Percentiles rank a stretch among this genome's conserved stretches.
Evolutionary conservation across 2,329 filamentous ascomycete species (phyloP).

Genomic region (Nemania sp.): DNA sequence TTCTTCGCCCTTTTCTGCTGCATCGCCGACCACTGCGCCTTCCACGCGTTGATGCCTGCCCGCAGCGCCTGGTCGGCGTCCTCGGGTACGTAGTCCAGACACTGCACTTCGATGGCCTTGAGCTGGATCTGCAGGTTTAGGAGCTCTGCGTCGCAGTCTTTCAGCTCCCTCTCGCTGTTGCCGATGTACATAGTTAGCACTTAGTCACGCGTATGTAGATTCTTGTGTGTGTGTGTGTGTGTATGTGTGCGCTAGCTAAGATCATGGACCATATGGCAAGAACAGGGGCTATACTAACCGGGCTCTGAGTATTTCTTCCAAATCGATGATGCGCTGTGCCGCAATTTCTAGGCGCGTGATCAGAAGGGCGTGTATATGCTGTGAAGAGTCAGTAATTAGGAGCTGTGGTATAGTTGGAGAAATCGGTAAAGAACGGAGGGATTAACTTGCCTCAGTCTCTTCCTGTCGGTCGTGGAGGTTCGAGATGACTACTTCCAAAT

Average conservation of each 20-base stretch:
- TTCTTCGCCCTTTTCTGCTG: conserved; percentile 49
- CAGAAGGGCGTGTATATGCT: conserved; percentile 66
- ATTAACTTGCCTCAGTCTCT: conserved; percentile 57
- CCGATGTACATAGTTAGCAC: too few species aligned
- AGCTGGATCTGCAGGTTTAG: conserved; percentile 64
- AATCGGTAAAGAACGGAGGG: background rate
- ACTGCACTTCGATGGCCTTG: conserved; percentile 64
- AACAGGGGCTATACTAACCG: conserved; percentile 51
- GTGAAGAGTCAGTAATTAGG: conserved; percentile 31
- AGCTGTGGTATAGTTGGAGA: conserved; percentile 10
- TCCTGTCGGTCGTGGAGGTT: conserved; percentile 60
- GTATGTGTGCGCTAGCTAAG: too few species aligned
- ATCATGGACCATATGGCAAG: too few species aligned
- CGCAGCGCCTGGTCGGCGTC: conserved; percentile 59
- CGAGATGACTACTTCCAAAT: conserved; percentile 53
- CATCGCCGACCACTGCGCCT: conserved; percentile 59
- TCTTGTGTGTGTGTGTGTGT: too few species aligned
- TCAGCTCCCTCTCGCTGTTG: conserved; percentile 57
- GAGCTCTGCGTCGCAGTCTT: conserved; percentile 62
- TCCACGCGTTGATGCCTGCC: conserved; percentile 64
- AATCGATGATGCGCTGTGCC: conserved; percentile 60
- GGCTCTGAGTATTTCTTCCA: conserved; percentile 61
- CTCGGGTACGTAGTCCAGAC: conserved; percentile 50
- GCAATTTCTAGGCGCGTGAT: conserved; percentile 61
- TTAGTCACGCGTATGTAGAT: too few species aligned